Conservation (phyloP, 1,284 basidiomycete genomes). For the Tylopilus sp. region DNA sequence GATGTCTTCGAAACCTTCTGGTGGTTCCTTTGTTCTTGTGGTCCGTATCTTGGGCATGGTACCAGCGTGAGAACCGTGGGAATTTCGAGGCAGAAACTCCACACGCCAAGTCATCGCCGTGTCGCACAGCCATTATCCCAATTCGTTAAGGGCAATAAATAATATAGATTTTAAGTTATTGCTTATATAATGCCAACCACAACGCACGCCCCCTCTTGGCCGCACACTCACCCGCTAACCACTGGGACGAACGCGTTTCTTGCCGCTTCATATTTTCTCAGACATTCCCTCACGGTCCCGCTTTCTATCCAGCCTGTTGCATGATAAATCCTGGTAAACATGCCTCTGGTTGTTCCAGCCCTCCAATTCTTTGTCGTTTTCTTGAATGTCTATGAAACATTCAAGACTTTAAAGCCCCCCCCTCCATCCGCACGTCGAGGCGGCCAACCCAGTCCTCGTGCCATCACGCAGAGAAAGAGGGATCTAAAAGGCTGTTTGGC, state of each 20-base stretch:
- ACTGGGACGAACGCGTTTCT: conserved; percentile 10
- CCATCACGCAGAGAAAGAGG: conserved; percentile 67
- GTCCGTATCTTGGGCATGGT: conserved; percentile 95
- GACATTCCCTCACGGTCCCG: not conserved
- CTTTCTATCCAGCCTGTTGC: conserved; percentile 3
- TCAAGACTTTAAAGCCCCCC: conserved; percentile 70
- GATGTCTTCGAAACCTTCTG: conserved; percentile 97
- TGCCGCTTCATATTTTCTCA: conserved; percentile 1
- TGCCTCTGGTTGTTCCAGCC: conserved; percentile 64
- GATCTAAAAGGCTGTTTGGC: conserved; percentile 77
- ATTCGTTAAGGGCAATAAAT: too few relatives aligned
- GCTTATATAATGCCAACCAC: conserved; percentile 26
- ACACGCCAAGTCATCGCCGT: too few relatives aligned
- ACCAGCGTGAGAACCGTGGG: conserved; percentile 19
- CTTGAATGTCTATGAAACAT: conserved; percentile 75
- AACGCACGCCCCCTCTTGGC: conserved; percentile 7
- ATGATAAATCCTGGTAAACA: conserved; percentile 28
- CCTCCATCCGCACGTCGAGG: conserved; percentile 55
- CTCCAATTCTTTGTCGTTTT: conserved; percentile 67
- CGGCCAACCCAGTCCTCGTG: conserved; percentile 58
- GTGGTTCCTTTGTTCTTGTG: conserved; percentile 89
- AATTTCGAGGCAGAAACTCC: conserved; percentile 8
- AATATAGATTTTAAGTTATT: too few relatives aligned
- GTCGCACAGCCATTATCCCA: too few relatives aligned
- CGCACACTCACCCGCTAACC: conserved; percentile 8